Conservation (phyloP, 176 grass and related monocot genomes). For the Oryza nivara region DNA sequence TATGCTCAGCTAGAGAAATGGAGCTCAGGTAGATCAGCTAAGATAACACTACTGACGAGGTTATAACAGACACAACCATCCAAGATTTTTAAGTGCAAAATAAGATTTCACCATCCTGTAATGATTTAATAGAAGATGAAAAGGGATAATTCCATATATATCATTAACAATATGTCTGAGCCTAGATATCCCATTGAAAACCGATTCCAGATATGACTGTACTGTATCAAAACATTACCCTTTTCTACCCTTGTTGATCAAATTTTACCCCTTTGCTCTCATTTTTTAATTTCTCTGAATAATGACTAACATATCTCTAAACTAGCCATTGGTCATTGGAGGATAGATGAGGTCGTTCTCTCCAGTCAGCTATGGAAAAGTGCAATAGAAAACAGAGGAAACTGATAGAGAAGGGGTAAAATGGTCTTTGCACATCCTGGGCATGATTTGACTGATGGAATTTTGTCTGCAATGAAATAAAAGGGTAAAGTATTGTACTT, state of each 20-base stretch:
- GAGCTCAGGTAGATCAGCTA: not conserved
- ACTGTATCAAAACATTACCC: not conserved
- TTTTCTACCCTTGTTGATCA: not conserved
- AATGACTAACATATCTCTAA: not conserved
- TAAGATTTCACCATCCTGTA: not conserved
- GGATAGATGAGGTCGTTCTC: not conserved
- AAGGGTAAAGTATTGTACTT: not conserved
- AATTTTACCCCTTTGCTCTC: not conserved
- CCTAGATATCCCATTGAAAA: not conserved
- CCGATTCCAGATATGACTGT: not conserved
- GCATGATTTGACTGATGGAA: not conserved
- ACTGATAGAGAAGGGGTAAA: not conserved
- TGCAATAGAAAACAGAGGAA: not conserved
- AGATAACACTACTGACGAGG: not conserved
- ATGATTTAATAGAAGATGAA: conserved; percentile 21
- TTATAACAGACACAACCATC: not conserved
- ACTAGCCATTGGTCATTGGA: not conserved
- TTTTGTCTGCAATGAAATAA: not conserved
- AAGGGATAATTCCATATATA: not conserved
- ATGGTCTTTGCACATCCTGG: not conserved
- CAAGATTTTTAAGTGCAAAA: not conserved
- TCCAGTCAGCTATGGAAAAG: not conserved
- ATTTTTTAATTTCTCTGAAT: not conserved
- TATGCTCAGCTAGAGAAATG: conserved; percentile 2
- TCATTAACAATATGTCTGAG: not conserved